A percentile compares a stretch with the other conserved stretches of the same genome.
These are phyloP conservation scores for Spergularia marina DNA, from an alignment of 148 eudicot genomes.

Conservation along the genomic window DNA sequence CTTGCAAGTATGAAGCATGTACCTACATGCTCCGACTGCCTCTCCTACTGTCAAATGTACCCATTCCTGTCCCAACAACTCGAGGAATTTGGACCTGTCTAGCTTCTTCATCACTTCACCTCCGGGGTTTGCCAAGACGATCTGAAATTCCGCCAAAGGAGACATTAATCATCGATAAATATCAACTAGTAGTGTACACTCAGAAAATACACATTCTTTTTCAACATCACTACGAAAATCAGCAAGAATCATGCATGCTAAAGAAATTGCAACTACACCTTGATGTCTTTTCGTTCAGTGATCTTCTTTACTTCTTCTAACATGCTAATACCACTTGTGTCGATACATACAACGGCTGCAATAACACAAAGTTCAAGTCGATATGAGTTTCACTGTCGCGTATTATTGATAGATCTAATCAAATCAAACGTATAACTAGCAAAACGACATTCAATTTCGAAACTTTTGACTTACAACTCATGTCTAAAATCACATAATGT, in stretches of 20 bases:
- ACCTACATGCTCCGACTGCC: conserved; percentile 87
- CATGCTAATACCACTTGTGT: conserved; percentile 94
- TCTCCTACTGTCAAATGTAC: conserved; percentile 83
- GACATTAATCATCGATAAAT: background rate
- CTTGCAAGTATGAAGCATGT: conserved; percentile 58
- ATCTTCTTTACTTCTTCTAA: conserved; percentile 77
- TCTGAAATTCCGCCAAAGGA: conserved; percentile 26
- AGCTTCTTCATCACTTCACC: conserved; percentile 97
- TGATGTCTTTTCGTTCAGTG: conserved; percentile 62
- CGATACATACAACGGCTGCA: conserved; percentile 82
- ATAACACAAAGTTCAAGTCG: background rate
- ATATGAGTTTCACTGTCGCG: too few species aligned
- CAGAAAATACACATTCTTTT: too few species aligned
- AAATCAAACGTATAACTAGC: too few species aligned
- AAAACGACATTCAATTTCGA: too few species aligned
- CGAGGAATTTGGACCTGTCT: conserved; percentile 62
- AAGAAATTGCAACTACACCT: conserved; percentile 38
- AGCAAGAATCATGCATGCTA: background rate
- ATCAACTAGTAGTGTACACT: too few species aligned
- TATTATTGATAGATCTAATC: too few species aligned
- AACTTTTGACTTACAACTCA: conserved; percentile 50
- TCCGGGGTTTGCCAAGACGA: conserved; percentile 78
- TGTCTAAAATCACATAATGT: conserved; percentile 70
- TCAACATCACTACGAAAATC: too few species aligned
- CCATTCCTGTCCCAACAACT: conserved; percentile 77